These are phyloP conservation scores for Cymbidium sinense DNA, from an alignment of 106 monocot genomes.

Conservation along the genomic window DNA sequence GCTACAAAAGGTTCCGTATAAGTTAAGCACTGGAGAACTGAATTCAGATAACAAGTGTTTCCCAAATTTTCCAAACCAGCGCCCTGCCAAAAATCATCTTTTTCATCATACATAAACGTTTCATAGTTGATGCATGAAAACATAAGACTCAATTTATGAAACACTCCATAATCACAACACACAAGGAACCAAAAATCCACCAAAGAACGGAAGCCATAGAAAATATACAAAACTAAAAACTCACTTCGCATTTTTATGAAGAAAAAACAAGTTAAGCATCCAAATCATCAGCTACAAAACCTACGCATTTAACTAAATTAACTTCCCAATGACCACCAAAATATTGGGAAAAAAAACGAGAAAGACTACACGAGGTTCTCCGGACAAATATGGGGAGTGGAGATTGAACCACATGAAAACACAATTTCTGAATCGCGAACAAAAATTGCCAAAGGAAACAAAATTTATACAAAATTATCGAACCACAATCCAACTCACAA, in stretches of 20 bases:
- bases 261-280: too few species aligned
- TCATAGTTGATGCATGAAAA: background rate
- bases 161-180: background rate
- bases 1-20: slow-evolving; percentile 98
- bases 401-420: too few species aligned
- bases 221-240: too few species aligned
- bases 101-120: background rate
- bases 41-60: slow-evolving; percentile 94
- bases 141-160: too few species aligned
- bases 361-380: background rate
- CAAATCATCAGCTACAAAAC: background rate
- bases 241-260: too few species aligned
- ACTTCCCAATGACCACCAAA: too few species aligned
- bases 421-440: background rate
- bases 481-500: slow-evolving; percentile 52
- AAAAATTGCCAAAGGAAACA: background rate
- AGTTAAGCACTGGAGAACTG: slow-evolving; percentile 96
- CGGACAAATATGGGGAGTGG: too few species aligned
- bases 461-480: background rate
- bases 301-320: background rate
- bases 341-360: background rate
- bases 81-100: slow-evolving; percentile 29
- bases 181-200: background rate
- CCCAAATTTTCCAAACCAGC: slow-evolving; percentile 90
- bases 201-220: background rate